Base-by-base conservation (phyloP, 2,329 filamentous ascomycete species). In the Orbilia javanica region DNA sequence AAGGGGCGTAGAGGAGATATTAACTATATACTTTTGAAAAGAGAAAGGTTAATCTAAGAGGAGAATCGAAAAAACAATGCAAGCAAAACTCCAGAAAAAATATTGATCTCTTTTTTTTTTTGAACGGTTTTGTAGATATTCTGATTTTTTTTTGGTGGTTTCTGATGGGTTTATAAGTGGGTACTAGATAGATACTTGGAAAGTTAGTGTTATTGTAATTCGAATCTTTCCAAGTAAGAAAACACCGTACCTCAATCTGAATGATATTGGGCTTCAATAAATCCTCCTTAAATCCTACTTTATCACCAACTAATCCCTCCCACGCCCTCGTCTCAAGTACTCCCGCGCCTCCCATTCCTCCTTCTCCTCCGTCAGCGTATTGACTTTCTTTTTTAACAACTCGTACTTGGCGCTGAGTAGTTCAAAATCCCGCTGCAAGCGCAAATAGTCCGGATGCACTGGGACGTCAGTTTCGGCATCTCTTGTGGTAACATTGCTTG, bases 261-360 rank as follows among this genome's bases (percentile, higher is more conserved):
- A 63, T 50, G 68, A n/a, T 29, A 25, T 20, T 42, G 29, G 60
- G 27, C 60, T 73, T 25, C 60, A 73, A 36, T 11, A 25, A 22
- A 60, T 52, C 52, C 13, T 52, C 57, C 55, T 34, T 27, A 7
- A 57, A 15, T 31, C 57, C 44, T 55, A 65, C 55, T 7, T 18
- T 36, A 11, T 57, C 42, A 53, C 46, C 39, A 15, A 25, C 53
- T 64, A 39, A 39, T 66, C 39, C 64, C 36, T 39, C 18, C 64
- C 39, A 52, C 64, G 65, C n/a, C 64, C 57, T 34, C 52, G 67
- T 13, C 63, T 50, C 8, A 78, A 11, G 18, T 70, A 78, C 44
- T 78, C 74, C 29, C 44, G 55, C 42, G 74, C 74, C 62, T 78
- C 67, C 74, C 74, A 78, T 18, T 78, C 74, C 27, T 70, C 57